Evolutionary conservation across 345 rosid species (phyloP).

Genomic region (Excoecaria agallocha): DNA sequence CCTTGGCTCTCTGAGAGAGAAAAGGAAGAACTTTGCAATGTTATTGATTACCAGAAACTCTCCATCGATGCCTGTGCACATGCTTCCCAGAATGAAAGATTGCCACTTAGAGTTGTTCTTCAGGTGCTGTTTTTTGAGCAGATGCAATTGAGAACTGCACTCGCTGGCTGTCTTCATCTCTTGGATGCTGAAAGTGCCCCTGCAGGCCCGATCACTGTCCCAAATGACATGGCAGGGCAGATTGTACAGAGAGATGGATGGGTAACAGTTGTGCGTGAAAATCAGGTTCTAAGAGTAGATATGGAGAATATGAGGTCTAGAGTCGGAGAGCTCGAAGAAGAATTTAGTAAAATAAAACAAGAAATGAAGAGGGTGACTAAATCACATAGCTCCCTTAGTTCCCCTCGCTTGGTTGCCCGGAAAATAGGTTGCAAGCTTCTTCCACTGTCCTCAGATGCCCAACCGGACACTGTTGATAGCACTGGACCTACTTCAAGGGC

Average conservation of each 20-base stretch:
- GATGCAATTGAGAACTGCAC: slow-evolving; percentile 85
- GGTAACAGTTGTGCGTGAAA: slow-evolving; percentile 84
- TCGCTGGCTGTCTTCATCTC: slow-evolving; percentile 68
- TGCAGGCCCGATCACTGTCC: slow-evolving; percentile 35
- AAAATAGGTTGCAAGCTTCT: slow-evolving; percentile 75
- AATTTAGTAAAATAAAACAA: slow-evolving; percentile 69
- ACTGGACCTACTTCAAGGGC: slow-evolving; percentile 51
- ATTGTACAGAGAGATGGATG: slow-evolving; percentile 89
- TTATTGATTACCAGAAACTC: slow-evolving; percentile 81
- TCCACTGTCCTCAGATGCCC: slow-evolving; percentile 56
- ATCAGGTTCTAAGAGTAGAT: slow-evolving; percentile 72
- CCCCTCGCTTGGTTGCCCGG: slow-evolving; percentile 56
- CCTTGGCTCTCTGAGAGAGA: slow-evolving; percentile 88
- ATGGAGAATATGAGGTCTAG: slow-evolving; percentile 90
- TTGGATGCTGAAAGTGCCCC: slow-evolving; percentile 63
- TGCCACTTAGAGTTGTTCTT: slow-evolving; percentile 85
- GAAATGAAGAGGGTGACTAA: slow-evolving; percentile 75
- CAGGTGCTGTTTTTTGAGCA: slow-evolving; percentile 95
- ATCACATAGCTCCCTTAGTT: slow-evolving; percentile 65
- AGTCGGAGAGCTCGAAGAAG: slow-evolving; percentile 83
- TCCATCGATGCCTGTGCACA: slow-evolving; percentile 96
- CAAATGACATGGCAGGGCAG: slow-evolving; percentile 44
- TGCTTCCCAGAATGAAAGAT: slow-evolving; percentile 89
- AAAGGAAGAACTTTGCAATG: slow-evolving; percentile 86
- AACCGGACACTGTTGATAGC: slow-evolving; percentile 35